Base-by-base conservation (phyloP, 352 stramenopile species). In the Discostella stelligera region DNA sequence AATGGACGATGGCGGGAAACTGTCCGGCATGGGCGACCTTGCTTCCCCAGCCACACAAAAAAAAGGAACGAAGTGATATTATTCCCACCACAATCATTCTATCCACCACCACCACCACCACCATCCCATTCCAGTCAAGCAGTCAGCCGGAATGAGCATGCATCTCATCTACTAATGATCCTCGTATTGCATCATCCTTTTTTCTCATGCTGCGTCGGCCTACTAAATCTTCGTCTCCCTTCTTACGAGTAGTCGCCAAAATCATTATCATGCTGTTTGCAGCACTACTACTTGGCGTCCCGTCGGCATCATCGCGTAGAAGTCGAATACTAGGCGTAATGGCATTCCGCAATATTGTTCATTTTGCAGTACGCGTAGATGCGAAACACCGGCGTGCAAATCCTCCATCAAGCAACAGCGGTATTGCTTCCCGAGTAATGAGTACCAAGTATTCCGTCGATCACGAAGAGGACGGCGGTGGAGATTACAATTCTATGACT, bases 401-500 rank as follows among this genome's bases (percentile, higher is more conserved):
- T 44, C 7, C 13, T 13, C 11, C 37, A 10, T 44, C 37, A 14
- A 10, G 7, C 2, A 44, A 8, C 13, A 44, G 7, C 37, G 7
- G 7, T 2, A 44, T 0, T 44, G 20, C n/a, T 54, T 18, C 59
- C 55, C 59, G 59, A 60, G 59, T 70, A 18, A 71, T 77, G 69
- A 77, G 69, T 27, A 68, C 30, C 11, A 66, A 37, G 39, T 14
- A 68, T 44, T 44, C 37, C 50, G 14, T n/a, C 48, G 48, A 54
- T 32, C 21, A n/a, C 18, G 52, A 41, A 27, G 52, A 41, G 30
- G 49, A 62, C n/a, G 39, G 62, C 49, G 16, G 11, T 30, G 53
- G 21, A 39, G 59, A 77, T 30, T 76, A 70, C 55, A 59, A 25
- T 49, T 66, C 60, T 0, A 67, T 77, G 58, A 81, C 69, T 30